Conservation (phyloP, 345 rosid species). For the Ailanthus altissimus region DNA sequence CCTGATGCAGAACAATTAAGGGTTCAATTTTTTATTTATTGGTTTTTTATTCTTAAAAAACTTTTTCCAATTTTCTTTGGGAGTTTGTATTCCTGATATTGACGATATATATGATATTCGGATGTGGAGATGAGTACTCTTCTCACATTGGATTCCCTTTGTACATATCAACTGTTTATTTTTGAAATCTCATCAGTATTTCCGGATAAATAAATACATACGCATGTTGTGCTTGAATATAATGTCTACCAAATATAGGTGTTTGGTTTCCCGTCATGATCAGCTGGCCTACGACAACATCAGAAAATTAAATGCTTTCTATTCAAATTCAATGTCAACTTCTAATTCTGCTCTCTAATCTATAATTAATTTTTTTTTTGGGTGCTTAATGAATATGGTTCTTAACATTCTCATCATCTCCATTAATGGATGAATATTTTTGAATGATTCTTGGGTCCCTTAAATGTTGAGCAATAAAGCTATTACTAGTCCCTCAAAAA, state of each 20-base stretch:
- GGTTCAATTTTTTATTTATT: background rate
- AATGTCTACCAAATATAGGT: background rate
- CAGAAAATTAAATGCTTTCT: constrained; percentile 7
- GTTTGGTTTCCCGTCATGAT: constrained; percentile 17
- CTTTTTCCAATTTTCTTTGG: background rate
- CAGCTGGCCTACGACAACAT: constrained; percentile 4
- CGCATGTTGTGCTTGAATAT: constrained; percentile 22
- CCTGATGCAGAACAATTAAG: background rate
- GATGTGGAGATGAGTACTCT: too few species aligned
- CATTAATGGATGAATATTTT: background rate
- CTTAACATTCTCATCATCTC: background rate
- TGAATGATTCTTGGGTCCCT: background rate
- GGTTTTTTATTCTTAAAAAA: background rate
- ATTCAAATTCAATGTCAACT: constrained; percentile 6
- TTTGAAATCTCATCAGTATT: background rate
- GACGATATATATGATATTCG: too few species aligned
- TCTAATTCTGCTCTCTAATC: background rate
- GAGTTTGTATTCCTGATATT: background rate
- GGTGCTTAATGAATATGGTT: background rate
- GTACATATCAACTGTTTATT: background rate
- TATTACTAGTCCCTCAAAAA: background rate
- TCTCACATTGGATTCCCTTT: background rate
- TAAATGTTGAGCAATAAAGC: background rate
- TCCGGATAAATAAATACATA: background rate
- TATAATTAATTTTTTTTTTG: background rate